Evolutionary conservation across 2,329 filamentous ascomycete species (phyloP).

Genomic region (Mycogone perniciosa): DNA sequence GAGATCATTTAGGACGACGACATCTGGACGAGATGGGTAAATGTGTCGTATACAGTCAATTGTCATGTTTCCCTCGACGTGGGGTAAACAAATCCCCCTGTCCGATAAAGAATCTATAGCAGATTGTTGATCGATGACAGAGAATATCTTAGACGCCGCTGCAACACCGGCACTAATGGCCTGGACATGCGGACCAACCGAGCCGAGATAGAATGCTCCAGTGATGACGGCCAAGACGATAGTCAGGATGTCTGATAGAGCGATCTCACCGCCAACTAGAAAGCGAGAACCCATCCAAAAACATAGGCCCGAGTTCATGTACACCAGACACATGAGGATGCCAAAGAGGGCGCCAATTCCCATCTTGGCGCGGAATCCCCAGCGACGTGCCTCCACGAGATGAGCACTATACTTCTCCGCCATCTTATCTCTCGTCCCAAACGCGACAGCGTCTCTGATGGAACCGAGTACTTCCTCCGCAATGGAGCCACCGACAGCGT

Average conservation of each 20-base stretch:
- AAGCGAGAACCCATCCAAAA: slow-evolving; percentile 74
- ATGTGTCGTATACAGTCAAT: slow-evolving; percentile 82
- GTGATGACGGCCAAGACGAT: slow-evolving; percentile 78
- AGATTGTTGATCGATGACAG: slow-evolving; percentile 67
- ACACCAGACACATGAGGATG: slow-evolving; percentile 66
- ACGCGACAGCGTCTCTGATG: slow-evolving; percentile 78
- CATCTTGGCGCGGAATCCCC: slow-evolving; percentile 62
- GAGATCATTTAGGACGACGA: slow-evolving; percentile 79
- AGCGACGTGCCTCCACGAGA: slow-evolving; percentile 56
- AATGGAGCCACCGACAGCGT: slow-evolving; percentile 71
- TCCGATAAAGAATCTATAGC: slow-evolving; percentile 62
- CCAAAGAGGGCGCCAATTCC: slow-evolving; percentile 66
- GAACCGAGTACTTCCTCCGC: slow-evolving; percentile 84
- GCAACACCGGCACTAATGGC: slow-evolving; percentile 72
- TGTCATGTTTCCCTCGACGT: slow-evolving; percentile 72
- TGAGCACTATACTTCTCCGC: slow-evolving; percentile 69
- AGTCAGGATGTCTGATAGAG: slow-evolving; percentile 63
- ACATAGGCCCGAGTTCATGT: slow-evolving; percentile 68
- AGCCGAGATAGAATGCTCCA: slow-evolving; percentile 74
- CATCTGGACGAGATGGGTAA: slow-evolving; percentile 90
- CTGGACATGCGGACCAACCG: slow-evolving; percentile 68
- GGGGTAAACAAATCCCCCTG: slow-evolving; percentile 62
- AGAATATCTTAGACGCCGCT: slow-evolving; percentile 75
- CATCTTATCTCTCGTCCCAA: slow-evolving; percentile 76
- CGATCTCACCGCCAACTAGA: slow-evolving; percentile 54